phyloP scores from a whole-genome alignment of 495 filamentous ascomycete species.

The Penicillium egyptiacum region DNA sequence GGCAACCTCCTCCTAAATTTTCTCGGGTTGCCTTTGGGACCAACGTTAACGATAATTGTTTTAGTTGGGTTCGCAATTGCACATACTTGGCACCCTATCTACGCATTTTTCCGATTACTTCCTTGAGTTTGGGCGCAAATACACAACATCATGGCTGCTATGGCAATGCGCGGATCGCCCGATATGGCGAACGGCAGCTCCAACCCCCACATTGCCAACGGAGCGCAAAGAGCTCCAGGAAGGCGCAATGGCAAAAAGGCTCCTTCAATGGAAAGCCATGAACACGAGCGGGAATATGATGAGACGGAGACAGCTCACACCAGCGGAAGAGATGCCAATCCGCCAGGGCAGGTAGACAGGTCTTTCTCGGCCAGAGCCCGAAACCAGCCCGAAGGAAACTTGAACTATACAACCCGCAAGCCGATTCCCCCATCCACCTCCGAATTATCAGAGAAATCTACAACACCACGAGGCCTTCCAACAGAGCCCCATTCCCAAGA shows the following conservation, averaged over 20 bases:
- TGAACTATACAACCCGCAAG: conserved; percentile 28
- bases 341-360: conserved; percentile 10
- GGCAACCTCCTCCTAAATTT: background rate
- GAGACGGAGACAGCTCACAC: conserved; percentile 6
- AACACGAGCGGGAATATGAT: conserved; percentile 12
- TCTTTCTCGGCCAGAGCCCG: conserved; percentile 26
- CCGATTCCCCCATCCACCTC: conserved; percentile 6
- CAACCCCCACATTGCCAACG: conserved; percentile 13
- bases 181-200: conserved; percentile 25
- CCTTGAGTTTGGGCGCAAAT: background rate
- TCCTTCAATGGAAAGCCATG: conserved; percentile 6
- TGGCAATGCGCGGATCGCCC: conserved; percentile 22
- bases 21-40: background rate
- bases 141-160: conserved; percentile 18
- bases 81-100: background rate
- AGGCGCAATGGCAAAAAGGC: conserved; percentile 17
- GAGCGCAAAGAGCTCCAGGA: conserved; percentile 8
- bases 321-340: background rate
- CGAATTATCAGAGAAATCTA: conserved; percentile 20
- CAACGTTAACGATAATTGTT: background rate
- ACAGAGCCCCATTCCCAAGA: conserved; percentile 11
- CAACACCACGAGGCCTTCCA: conserved; percentile 26
- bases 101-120: background rate
- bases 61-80: conserved; percentile 18
- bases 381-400: conserved; percentile 14